A percentile compares a stretch with the other conserved stretches of the same genome.
These are phyloP conservation scores for Xylariaceae sp. DNA, from an alignment of 2,329 filamentous ascomycete species.

Conservation along the genomic window DNA sequence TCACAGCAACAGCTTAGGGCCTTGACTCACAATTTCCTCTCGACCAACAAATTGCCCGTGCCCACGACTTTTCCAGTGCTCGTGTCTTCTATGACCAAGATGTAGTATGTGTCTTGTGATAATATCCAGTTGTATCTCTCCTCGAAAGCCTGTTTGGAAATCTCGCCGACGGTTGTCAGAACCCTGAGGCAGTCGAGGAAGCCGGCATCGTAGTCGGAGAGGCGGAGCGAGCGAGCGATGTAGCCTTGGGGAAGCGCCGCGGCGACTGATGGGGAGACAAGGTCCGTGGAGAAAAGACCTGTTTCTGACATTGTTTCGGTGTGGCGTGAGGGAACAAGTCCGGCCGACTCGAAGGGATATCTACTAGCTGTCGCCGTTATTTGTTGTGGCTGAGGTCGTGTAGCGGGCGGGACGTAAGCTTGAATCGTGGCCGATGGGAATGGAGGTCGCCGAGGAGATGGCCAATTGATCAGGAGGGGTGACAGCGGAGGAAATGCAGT, in stretches of 20 bases:
- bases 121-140: slow-evolving; percentile 81
- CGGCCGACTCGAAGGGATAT: no score
- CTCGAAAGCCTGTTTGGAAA: slow-evolving; percentile 70
- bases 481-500: no score
- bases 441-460: no score
- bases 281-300: slow-evolving; percentile 72
- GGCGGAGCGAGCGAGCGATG: slow-evolving; percentile 74
- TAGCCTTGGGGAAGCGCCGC: slow-evolving; percentile 77
- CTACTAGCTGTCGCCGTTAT: no score
- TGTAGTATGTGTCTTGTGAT: slow-evolving; percentile 74
- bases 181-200: slow-evolving; percentile 91
- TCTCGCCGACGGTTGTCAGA: slow-evolving; percentile 88
- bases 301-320: slow-evolving; percentile 36
- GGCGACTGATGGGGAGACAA: slow-evolving; percentile 75
- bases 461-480: no score
- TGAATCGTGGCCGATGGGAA: no score
- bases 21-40: slow-evolving; percentile 79
- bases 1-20: neutral
- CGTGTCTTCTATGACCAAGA: slow-evolving; percentile 80
- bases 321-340: no score
- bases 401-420: no score
- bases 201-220: slow-evolving; percentile 73
- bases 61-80: slow-evolving; percentile 68
- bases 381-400: no score
- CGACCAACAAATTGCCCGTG: slow-evolving; percentile 84